These are phyloP conservation scores for Inga laurina DNA, from an alignment of 306 rosid species.

Conservation along the genomic window DNA sequence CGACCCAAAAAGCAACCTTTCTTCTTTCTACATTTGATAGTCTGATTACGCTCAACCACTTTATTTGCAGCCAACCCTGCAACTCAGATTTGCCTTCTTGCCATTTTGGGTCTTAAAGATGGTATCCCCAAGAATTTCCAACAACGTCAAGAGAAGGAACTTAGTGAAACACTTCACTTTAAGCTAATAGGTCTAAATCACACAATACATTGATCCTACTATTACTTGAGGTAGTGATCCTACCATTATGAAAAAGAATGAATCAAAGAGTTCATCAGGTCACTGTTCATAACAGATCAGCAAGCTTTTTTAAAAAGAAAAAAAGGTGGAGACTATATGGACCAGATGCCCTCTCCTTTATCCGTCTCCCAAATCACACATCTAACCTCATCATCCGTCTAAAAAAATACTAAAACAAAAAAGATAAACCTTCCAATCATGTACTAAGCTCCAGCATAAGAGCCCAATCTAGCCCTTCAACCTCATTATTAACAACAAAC, in stretches of 20 bases:
- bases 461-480: background rate
- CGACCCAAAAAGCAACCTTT: background rate
- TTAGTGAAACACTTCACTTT: background rate
- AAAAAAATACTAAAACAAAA: too few species aligned
- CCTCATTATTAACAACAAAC: background rate
- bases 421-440: background rate
- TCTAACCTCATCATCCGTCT: background rate
- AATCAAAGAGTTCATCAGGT: background rate
- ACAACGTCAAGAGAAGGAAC: background rate
- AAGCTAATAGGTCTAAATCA: background rate
- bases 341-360: background rate
- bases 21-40: background rate
- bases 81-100: background rate
- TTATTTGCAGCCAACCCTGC: background rate
- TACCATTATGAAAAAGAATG: background rate
- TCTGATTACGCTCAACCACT: background rate
- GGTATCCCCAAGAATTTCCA: background rate
- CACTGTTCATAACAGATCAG: background rate
- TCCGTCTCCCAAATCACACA: background rate
- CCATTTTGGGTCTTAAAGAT: background rate
- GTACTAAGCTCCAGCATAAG: background rate
- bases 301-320: background rate
- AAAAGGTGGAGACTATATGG: background rate
- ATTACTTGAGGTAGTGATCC: background rate
- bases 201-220: background rate